These are phyloP conservation scores for Starmera dryadoides DNA, from an alignment of 805 yeast genomes.

Conservation along the genomic window DNA sequence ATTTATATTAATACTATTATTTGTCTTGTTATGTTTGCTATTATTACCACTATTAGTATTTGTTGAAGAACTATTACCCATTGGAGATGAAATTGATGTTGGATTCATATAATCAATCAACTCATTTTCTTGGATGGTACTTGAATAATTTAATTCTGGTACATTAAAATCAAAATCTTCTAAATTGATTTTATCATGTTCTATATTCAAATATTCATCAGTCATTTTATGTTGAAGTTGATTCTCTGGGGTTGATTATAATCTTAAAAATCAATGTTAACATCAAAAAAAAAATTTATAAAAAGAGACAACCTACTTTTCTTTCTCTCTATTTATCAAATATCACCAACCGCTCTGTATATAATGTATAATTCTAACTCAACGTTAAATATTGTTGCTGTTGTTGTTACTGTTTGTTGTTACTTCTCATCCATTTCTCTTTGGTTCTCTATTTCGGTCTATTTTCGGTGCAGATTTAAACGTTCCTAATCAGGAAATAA, in stretches of 20 bases:
- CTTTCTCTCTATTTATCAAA: too few relatives aligned
- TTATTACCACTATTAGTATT: background rate
- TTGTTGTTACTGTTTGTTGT: too few relatives aligned
- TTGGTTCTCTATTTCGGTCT: too few relatives aligned
- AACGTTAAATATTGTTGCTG: too few relatives aligned
- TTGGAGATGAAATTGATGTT: slow-evolving; percentile 1
- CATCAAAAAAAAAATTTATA: too few relatives aligned
- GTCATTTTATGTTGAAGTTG: slow-evolving; percentile 7
- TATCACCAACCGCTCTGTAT: too few relatives aligned
- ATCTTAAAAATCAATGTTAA: background rate
- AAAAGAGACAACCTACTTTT: background rate
- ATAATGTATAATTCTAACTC: too few relatives aligned
- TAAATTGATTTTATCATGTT: slow-evolving; percentile 11
- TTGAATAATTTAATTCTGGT: slow-evolving; percentile 4
- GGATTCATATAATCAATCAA: slow-evolving; percentile 12
- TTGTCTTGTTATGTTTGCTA: background rate
- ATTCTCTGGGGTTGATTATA: background rate
- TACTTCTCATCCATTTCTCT: too few relatives aligned
- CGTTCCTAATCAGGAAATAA: background rate
- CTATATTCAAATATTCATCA: slow-evolving; percentile 18
- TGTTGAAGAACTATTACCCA: slow-evolving; percentile 5
- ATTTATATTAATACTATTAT: background rate
- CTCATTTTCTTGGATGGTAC: slow-evolving; percentile 23
- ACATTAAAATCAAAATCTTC: slow-evolving; percentile 20
- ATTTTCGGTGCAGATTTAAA: too few relatives aligned